Percentiles rank a stretch among this genome's conserved stretches.
These are phyloP conservation scores for Buddleja alternifolia DNA, from an alignment of 257 asterid genomes.

Conservation along the genomic window DNA sequence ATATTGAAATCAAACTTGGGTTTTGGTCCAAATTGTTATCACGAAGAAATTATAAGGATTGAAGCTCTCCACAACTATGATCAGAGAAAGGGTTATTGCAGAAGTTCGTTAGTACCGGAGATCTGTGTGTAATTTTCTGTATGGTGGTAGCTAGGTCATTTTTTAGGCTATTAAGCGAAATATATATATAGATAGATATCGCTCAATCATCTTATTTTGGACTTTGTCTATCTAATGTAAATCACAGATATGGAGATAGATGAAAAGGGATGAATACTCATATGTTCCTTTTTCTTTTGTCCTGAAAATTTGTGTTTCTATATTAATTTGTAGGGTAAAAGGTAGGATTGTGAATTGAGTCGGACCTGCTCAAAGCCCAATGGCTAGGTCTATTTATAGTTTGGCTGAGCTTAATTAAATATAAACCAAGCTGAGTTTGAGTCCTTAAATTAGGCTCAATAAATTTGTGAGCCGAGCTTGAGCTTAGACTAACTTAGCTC, in stretches of 20 bases:
- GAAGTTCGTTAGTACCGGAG: conserved; percentile 31
- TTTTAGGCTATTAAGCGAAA: not conserved
- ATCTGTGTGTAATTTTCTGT: conserved; percentile 3
- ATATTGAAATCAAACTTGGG: conserved; percentile 38
- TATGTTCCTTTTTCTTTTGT: too few relatives aligned
- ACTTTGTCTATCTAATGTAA: conserved; percentile 1
- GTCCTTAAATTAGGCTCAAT: too few relatives aligned
- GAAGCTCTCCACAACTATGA: conserved; percentile 49
- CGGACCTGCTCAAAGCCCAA: too few relatives aligned
- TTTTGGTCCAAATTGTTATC: conserved; percentile 67
- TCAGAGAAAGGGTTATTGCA: conserved; percentile 44
- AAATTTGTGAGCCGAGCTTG: too few relatives aligned
- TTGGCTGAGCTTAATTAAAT: too few relatives aligned
- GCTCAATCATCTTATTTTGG: conserved; percentile 4
- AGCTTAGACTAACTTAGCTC: too few relatives aligned
- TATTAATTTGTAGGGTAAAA: too few relatives aligned
- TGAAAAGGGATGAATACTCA: not conserved
- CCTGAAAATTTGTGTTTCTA: too few relatives aligned
- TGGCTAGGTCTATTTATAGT: too few relatives aligned
- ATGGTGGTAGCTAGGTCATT: not conserved
- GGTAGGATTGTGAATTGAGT: too few relatives aligned
- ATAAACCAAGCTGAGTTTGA: too few relatives aligned
- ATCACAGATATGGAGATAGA: not conserved
- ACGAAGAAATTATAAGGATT: conserved; percentile 40
- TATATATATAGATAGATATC: too few relatives aligned